Evolutionary conservation across 2,329 filamentous ascomycete species (phyloP), one percentile per base, ranked within the genome.

Genomic region (Penicillium sp.): DNA sequence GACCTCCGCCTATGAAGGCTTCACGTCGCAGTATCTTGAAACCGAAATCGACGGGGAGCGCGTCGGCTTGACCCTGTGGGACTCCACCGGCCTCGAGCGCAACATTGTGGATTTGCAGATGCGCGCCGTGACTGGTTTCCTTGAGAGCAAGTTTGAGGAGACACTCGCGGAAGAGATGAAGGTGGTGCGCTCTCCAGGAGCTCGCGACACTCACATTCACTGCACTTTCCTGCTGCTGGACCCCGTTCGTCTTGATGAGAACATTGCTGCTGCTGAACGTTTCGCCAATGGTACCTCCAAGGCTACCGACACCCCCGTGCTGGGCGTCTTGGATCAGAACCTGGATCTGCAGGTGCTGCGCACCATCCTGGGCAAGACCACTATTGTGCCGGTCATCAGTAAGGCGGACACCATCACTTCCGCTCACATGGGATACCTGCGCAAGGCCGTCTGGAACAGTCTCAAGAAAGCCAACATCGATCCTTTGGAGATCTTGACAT

Each of bases 111-210:
- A 98, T 73, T 84, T 98, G 63, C 95, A 99, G 76, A 81, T 99
- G 63, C 87, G 93, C 59, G 91, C 96, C 72, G 93, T 98, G 81
- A 88, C 90, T 33, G 84, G 89, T 9, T 99, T 99, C 78, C 81
- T 99, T 58, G 95, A 99, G 80, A 93, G 90, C 80, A 98, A 98
- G 75, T 99, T 99, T 67, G 93, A 99, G 74, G 95, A 99, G 70
- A 98, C 95, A 0, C 96, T 99, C 73, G 86, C 86, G 48, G 95
- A 99, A 77, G 95, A 99, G 80, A 96, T 96, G 84, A 98, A 97
- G 80, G 93, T 99, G 47, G 83, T 97, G 60, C 90, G 95, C 68
- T 92, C 93, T 52, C 93, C 95, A 26, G 93, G 93, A 55, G 90
- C 91, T 63, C 90, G 92, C 73, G 95, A 99, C 79, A 97, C 93